phyloP scores from a whole-genome alignment of 1,139 yeast genomes.

The Hansenula lynferdii region DNA sequence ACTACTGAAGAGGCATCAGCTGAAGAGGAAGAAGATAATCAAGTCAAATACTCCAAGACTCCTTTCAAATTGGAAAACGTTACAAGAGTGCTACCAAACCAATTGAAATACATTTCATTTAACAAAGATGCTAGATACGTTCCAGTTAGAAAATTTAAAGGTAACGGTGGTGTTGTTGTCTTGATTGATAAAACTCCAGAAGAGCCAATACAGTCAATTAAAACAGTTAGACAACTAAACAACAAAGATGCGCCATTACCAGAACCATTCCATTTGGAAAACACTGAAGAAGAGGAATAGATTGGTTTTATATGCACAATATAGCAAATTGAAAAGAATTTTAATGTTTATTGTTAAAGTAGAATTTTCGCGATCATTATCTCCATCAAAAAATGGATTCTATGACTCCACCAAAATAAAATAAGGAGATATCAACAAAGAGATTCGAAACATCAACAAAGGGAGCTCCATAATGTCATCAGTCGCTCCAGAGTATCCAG shows the following conservation, averaged over 20 bases:
- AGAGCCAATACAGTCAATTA: conserved; percentile 63
- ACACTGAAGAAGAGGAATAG: conserved; percentile 8
- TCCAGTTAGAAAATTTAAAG: conserved; percentile 79
- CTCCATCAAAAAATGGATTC: not conserved
- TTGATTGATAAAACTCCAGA: conserved; percentile 67
- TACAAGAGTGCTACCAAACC: conserved; percentile 90
- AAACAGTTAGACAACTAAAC: conserved; percentile 81
- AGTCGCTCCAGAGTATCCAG: conserved; percentile 33
- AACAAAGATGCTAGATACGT: conserved; percentile 69
- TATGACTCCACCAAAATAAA: too few species aligned
- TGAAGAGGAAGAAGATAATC: conserved; percentile 27
- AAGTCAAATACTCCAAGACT: conserved; percentile 41
- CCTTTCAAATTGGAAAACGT: conserved; percentile 72
- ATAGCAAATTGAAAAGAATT: too few species aligned
- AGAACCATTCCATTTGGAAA: conserved; percentile 53
- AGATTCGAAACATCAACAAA: not conserved
- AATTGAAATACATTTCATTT: conserved; percentile 78
- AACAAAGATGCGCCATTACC: conserved; percentile 89
- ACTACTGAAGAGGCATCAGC: conserved; percentile 19
- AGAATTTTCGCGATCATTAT: too few species aligned
- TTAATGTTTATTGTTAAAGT: too few species aligned
- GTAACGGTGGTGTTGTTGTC: conserved; percentile 78
- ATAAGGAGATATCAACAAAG: too few species aligned
- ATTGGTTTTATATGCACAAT: not conserved
- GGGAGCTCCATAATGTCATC: not conserved